A percentile compares a stretch with the other conserved stretches of the same genome.
Conservation (phyloP, 2,329 filamentous ascomycete genomes). For the Colletotrichum shisoi region DNA sequence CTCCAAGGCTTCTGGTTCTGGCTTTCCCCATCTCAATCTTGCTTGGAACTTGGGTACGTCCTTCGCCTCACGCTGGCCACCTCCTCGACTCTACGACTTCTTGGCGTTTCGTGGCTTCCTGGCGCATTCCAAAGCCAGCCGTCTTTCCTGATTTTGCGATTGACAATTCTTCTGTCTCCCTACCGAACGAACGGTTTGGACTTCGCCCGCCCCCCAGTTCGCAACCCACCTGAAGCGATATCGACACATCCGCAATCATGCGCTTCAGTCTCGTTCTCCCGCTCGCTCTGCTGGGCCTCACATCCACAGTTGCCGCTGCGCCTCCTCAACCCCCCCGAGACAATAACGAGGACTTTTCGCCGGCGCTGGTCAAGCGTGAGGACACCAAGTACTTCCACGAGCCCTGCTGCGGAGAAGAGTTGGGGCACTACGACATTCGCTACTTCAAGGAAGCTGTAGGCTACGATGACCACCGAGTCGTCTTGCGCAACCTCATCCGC, state of each 20-base stretch:
- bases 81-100: not conserved
- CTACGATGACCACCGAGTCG: constrained; percentile 71
- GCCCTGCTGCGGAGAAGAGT: constrained; percentile 65
- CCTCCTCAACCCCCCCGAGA: constrained; percentile 26
- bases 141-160: not conserved
- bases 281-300: constrained; percentile 26
- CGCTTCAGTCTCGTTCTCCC: constrained; percentile 25
- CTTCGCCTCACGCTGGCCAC: not conserved
- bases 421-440: constrained; percentile 77
- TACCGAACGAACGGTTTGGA: not conserved
- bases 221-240: not conserved
- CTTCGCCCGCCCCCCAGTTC: not conserved
- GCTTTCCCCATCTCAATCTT: not conserved
- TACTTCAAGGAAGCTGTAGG: constrained; percentile 71
- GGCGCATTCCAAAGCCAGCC: not conserved
- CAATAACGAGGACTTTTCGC: constrained; percentile 1
- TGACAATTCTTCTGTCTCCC: not conserved
- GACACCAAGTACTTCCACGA: constrained; percentile 70
- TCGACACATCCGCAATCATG: constrained; percentile 17
- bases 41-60: not conserved
- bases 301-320: constrained; percentile 21
- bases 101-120: constrained; percentile 21
- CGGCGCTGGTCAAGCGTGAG: constrained; percentile 24
- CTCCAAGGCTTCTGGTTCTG: constrained; percentile 1
- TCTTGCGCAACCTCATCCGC: constrained; percentile 73